phyloP scores from a whole-genome alignment of 345 rosid species.

The Reutealis trisperma region DNA sequence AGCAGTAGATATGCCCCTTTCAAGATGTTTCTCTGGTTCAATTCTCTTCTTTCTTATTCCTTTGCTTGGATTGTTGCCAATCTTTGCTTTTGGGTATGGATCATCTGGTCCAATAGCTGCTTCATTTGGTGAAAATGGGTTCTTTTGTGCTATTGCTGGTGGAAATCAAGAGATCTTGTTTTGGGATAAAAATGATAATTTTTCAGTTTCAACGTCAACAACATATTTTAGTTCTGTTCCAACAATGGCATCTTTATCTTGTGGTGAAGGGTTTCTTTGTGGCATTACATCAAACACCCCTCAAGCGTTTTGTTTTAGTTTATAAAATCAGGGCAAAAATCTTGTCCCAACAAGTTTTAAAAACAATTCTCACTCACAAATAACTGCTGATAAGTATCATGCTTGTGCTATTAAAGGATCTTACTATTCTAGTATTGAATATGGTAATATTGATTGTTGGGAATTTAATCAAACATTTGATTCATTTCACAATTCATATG shows the following conservation, averaged over 20 bases:
- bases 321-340: conserved; percentile 48
- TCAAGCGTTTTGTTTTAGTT: conserved; percentile 65
- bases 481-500: conserved; percentile 26
- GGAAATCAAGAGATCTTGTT: conserved; percentile 77
- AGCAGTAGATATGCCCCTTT: conserved; percentile 1
- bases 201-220: conserved; percentile 28
- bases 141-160: conserved; percentile 95
- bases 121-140: conserved; percentile 66
- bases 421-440: conserved; percentile 67
- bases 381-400: conserved; percentile 79
- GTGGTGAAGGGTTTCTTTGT: conserved; percentile 76
- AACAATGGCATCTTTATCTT: conserved; percentile 65
- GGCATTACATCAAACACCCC: conserved; percentile 61
- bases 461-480: conserved; percentile 20
- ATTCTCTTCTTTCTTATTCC: neutral
- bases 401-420: conserved; percentile 82
- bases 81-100: conserved; percentile 60
- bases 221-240: conserved; percentile 42
- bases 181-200: conserved; percentile 62
- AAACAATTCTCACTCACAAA: conserved; percentile 59
- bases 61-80: neutral
- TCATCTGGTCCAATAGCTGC: conserved; percentile 83
- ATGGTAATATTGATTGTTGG: conserved; percentile 80
- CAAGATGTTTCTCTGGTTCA: neutral
- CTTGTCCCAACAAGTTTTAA: conserved; percentile 59